Percentiles rank a stretch among this genome's conserved stretches.
Conservation (phyloP, 306 rosid species). For the Begonia peltatifolia region DNA sequence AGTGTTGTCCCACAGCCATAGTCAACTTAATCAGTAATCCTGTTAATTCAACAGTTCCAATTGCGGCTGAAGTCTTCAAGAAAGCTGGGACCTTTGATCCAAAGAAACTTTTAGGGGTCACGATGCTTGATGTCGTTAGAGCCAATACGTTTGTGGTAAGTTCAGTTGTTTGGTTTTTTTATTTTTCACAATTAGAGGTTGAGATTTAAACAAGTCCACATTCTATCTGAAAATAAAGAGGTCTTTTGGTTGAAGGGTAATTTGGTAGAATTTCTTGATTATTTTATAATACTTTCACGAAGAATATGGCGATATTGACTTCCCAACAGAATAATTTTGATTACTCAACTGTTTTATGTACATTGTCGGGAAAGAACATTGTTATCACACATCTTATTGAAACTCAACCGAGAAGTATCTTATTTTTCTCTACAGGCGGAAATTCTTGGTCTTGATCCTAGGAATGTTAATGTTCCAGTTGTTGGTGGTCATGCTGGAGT, state of each 20-base stretch:
- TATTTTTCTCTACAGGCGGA: conserved; percentile 42
- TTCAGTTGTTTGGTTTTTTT: neutral
- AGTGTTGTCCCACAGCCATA: conserved; percentile 66
- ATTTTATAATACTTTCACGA: too few relatives aligned
- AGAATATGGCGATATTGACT: too few relatives aligned
- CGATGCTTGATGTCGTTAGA: conserved; percentile 83
- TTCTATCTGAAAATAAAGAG: too few relatives aligned
- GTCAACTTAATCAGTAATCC: conserved; percentile 97
- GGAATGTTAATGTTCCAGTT: conserved; percentile 93
- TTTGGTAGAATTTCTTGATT: too few relatives aligned
- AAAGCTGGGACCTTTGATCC: conserved; percentile 87
- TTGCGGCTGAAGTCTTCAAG: conserved; percentile 96
- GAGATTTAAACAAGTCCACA: too few relatives aligned
- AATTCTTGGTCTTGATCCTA: conserved; percentile 81
- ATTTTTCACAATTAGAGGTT: too few relatives aligned
- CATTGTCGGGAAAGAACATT: too few relatives aligned
- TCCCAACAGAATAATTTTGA: too few relatives aligned
- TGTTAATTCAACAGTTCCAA: conserved; percentile 86
- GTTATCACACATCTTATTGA: too few relatives aligned
- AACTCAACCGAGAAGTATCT: neutral
- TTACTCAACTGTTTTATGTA: too few relatives aligned
- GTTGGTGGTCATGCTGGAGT: conserved; percentile 95
- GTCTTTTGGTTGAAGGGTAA: too few relatives aligned
- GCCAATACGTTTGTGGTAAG: conserved; percentile 94
- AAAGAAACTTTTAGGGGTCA: conserved; percentile 77